Percentiles rank a stretch among this genome's conserved stretches.
Conservation (phyloP, 441 rosid species). For the Populus trichocarpa region DNA sequence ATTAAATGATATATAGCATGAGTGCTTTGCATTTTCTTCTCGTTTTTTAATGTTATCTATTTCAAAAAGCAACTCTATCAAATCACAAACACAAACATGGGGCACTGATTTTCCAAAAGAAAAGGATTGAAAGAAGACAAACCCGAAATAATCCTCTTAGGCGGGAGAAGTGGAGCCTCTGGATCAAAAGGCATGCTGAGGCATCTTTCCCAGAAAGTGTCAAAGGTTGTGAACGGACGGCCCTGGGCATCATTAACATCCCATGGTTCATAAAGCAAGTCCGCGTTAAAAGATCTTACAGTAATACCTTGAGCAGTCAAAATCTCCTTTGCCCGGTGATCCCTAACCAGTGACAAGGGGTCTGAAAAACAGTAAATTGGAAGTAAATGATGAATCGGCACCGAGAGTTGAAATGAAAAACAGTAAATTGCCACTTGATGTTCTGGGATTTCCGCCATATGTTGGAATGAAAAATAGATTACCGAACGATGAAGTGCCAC, state of each 20-base stretch:
- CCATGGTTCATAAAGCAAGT: conserved; percentile 99
- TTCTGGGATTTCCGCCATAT: conserved; percentile 5
- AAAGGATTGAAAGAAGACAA: conserved; percentile 14
- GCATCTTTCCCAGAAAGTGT: conserved; percentile 90
- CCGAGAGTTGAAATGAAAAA: conserved; percentile 1
- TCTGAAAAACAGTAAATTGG: conserved; percentile 50
- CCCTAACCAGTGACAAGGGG: conserved; percentile 89
- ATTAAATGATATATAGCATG: background rate
- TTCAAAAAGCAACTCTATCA: background rate
- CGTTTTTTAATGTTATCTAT: background rate
- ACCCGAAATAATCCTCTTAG: conserved; percentile 93
- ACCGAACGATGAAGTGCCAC: background rate
- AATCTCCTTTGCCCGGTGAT: conserved; percentile 82
- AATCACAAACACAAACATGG: background rate
- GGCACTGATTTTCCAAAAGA: background rate
- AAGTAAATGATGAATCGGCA: background rate
- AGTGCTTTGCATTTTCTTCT: background rate
- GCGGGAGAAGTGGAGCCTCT: conserved; percentile 95
- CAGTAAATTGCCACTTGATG: background rate
- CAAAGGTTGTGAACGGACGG: conserved; percentile 70
- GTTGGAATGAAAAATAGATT: background rate
- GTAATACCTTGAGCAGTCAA: conserved; percentile 69
- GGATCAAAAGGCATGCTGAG: conserved; percentile 98
- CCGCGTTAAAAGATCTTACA: conserved; percentile 82
- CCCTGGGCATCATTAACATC: conserved; percentile 82